Evolutionary conservation across 345 rosid genomes (phyloP).

Genomic region (Triadica sebifera): DNA sequence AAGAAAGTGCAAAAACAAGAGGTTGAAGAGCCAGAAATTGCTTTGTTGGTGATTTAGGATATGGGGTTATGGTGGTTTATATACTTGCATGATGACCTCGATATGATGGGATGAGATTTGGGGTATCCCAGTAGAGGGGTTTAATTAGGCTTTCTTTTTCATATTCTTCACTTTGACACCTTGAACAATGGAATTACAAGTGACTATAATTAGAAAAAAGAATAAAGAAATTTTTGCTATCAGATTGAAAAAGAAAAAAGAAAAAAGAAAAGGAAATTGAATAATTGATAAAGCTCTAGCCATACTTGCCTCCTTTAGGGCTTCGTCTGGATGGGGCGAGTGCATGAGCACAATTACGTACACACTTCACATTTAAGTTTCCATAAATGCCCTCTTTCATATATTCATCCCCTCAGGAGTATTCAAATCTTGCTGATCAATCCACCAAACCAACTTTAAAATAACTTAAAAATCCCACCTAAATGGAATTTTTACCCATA

Average conservation of each 20-base stretch:
- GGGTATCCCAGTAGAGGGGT: too few relatives aligned
- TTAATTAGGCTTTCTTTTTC: conserved; percentile 34
- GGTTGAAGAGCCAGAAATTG: conserved; percentile 13
- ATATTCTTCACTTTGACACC: conserved; percentile 34
- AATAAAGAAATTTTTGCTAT: conserved; percentile 27
- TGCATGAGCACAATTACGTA: conserved; percentile 2
- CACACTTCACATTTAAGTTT: not conserved
- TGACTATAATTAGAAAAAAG: conserved; percentile 26
- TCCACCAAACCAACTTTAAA: too few relatives aligned
- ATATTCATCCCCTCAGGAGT: too few relatives aligned
- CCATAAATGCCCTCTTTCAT: not conserved
- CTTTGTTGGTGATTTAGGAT: conserved; percentile 23
- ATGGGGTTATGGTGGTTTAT: conserved; percentile 28
- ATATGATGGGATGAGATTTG: conserved; percentile 31
- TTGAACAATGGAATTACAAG: conserved; percentile 35
- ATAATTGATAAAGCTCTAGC: conserved; percentile 22
- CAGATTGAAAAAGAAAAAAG: conserved; percentile 24
- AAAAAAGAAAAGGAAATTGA: not conserved
- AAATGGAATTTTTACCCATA: too few relatives aligned
- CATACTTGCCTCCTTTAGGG: conserved; percentile 13
- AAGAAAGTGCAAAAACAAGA: not conserved
- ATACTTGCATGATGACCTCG: conserved; percentile 32
- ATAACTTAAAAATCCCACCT: too few relatives aligned
- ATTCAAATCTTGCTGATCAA: too few relatives aligned
- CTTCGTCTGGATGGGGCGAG: conserved; percentile 22